Evolutionary conservation across 2,329 filamentous ascomycete species (phyloP), one percentile per base, ranked within the genome.

Genomic region (Mycosphaerelloides madeirae): DNA sequence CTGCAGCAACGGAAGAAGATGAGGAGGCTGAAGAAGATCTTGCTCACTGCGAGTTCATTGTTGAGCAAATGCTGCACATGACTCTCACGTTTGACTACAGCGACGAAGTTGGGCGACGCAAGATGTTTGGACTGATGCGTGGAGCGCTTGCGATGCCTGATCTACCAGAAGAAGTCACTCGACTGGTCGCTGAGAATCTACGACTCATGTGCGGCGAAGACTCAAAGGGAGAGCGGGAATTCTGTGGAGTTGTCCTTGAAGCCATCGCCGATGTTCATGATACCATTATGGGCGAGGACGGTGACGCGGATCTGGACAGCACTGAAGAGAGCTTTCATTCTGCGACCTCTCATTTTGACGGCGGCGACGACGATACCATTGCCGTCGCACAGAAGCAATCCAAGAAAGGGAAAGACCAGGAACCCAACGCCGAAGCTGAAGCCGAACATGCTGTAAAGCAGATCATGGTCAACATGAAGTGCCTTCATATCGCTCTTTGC

Each of bases 401-500:
- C 37, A 35, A 43, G 16, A 55, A 52, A 41, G 68, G 59, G 50
- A 70, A 66, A 51, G 78, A 71, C 39, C 81, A 84, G 44, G 84
- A 86, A 55, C 76, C 80, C 55, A 53, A 57, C 31, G 50, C 49
- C 16, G 77, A 81, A 58, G 76, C 71, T 38, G 76, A 80, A 41
- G 77, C 80, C 54, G 74, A 75, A 36, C 94, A 90, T 69, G 87
- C 86, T 1, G 81, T 96, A 54, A 83, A 81, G 54, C 89, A 96
- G 68, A 93, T 96, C 62, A 83, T 96, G 73, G 85, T 97, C 65
- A 97, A 97, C 72, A 90, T 96, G 80, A 97, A 97, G 70, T 97
- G 93, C 66, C 76, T 98, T 50, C 87, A 96, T 63, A 96, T 98
- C 55, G 90, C 94, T 19, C 88, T 96, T 66, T 97, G 89, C 73